Percentiles rank a stretch among this genome's conserved stretches.
Evolutionary conservation across 441 rosid genomes (phyloP).

Genomic region (Metrosideros polymorpha): DNA sequence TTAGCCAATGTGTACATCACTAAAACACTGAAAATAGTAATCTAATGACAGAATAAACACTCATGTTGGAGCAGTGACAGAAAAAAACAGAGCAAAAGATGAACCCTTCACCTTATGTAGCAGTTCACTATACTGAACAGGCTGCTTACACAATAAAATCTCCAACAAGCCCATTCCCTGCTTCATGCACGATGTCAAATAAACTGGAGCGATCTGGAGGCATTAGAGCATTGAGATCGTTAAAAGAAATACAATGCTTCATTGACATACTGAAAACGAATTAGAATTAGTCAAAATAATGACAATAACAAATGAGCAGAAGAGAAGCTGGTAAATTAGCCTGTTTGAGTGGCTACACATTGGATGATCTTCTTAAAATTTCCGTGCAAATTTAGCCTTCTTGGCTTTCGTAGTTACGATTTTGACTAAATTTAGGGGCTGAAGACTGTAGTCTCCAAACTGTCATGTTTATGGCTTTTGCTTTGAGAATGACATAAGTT

Average conservation of each 20-base stretch:
- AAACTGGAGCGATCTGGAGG: conserved; percentile 82
- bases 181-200: conserved; percentile 73
- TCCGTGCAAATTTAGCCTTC: not conserved
- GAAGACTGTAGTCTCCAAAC: not conserved
- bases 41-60: not conserved
- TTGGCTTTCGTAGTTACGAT: not conserved
- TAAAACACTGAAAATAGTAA: not conserved
- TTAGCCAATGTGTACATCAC: not conserved
- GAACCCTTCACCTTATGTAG: conserved; percentile 58
- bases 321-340: not conserved
- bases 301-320: not conserved
- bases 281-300: not conserved
- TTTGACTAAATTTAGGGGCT: not conserved
- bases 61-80: not conserved
- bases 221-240: not conserved
- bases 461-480: not conserved
- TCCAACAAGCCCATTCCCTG: conserved; percentile 80
- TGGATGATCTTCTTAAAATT: not conserved
- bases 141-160: conserved; percentile 65
- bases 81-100: not conserved
- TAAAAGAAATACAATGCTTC: not conserved
- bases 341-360: not conserved
- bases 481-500: not conserved
- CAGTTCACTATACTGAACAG: conserved; percentile 50
- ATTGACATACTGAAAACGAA: not conserved